A percentile compares a stretch with the other conserved stretches of the same genome.
Conservation (phyloP, 192 early-diverging fungal genomes). For the Allomyces arbusculus region DNA sequence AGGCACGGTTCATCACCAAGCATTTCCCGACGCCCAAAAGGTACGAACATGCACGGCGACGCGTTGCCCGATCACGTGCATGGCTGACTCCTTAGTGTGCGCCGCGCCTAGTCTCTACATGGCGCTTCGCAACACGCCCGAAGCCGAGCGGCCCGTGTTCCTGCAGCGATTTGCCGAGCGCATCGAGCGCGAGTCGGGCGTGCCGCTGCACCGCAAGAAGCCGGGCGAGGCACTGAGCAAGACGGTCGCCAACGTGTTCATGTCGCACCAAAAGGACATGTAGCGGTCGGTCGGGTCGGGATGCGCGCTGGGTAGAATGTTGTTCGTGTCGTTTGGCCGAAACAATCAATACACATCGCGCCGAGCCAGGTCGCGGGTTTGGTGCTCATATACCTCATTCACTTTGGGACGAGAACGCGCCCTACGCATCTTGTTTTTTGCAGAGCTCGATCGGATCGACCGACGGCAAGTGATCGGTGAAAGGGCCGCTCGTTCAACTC, state of each 20-base stretch:
- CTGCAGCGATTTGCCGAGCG: constrained; percentile 20
- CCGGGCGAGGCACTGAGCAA: constrained; percentile 28
- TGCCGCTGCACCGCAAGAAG: constrained; percentile 17
- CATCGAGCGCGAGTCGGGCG: constrained; percentile 17
- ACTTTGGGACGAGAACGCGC: no score
- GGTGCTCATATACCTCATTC: no score
- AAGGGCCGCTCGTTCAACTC: no score
- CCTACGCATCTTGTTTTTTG: no score
- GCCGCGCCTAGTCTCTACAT: constrained; percentile 17
- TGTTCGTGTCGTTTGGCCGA: no score
- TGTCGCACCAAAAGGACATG: no score
- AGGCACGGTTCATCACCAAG: constrained; percentile 49
- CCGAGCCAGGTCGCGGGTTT: no score
- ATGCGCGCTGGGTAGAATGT: no score
- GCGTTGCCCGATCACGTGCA: not conserved
- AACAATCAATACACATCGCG: no score
- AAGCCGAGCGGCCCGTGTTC: constrained; percentile 6
- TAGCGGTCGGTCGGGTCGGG: no score
- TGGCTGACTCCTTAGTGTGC: not conserved
- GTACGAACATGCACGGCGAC: constrained; percentile 3
- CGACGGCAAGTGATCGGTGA: no score
- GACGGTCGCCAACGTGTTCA: constrained; percentile 29
- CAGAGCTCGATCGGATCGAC: no score
- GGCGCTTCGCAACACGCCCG: constrained; percentile 14
- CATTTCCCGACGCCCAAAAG: constrained; percentile 45